A percentile compares a stretch with the other conserved stretches of the same genome.
phyloP scores from a whole-genome alignment of 441 rosid genomes.

The Euphorbia corollata region DNA sequence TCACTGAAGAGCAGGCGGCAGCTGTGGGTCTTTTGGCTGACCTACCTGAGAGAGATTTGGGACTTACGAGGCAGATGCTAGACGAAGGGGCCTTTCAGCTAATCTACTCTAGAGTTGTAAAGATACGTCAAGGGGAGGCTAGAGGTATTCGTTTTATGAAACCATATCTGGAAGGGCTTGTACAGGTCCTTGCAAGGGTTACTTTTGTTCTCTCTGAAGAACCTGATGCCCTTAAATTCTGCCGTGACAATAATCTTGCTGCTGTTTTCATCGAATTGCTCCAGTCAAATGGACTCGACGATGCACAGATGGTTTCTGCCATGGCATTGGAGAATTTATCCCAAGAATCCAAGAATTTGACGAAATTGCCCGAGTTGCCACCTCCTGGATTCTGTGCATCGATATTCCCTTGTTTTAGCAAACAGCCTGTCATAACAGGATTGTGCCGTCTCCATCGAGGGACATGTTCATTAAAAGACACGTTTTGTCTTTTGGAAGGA shows the following conservation, averaged over 20 bases:
- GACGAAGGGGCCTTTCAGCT: slow-evolving; percentile 59
- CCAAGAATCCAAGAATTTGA: slow-evolving; percentile 56
- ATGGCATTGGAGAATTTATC: slow-evolving; percentile 84
- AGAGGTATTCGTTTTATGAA: slow-evolving; percentile 70
- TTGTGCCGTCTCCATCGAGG: slow-evolving; percentile 77
- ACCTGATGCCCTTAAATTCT: slow-evolving; percentile 50
- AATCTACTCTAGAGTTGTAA: slow-evolving; percentile 45
- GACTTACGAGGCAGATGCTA: slow-evolving; percentile 74
- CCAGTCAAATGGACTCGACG: slow-evolving; percentile 70
- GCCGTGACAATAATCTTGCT: slow-evolving; percentile 63
- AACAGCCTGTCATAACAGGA: slow-evolving; percentile 56
- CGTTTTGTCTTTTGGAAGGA: slow-evolving; percentile 79
- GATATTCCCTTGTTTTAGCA: slow-evolving; percentile 68
- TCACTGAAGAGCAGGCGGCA: slow-evolving; percentile 85
- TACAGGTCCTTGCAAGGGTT: slow-evolving; percentile 68
- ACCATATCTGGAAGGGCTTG: slow-evolving; percentile 77
- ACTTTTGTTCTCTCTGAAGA: slow-evolving; percentile 70
- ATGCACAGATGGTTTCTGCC: slow-evolving; percentile 83
- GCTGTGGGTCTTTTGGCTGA: slow-evolving; percentile 87
- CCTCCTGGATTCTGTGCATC: slow-evolving; percentile 46
- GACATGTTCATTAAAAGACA: slow-evolving; percentile 63
- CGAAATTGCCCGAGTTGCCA: slow-evolving; percentile 65
- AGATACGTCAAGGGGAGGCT: slow-evolving; percentile 67
- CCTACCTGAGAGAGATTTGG: slow-evolving; percentile 84
- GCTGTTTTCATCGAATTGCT: slow-evolving; percentile 60